A percentile compares a stretch with the other conserved stretches of the same genome.
Evolutionary conservation across 345 rosid species (phyloP).

Genomic region (Eucalyptus urophylla): DNA sequence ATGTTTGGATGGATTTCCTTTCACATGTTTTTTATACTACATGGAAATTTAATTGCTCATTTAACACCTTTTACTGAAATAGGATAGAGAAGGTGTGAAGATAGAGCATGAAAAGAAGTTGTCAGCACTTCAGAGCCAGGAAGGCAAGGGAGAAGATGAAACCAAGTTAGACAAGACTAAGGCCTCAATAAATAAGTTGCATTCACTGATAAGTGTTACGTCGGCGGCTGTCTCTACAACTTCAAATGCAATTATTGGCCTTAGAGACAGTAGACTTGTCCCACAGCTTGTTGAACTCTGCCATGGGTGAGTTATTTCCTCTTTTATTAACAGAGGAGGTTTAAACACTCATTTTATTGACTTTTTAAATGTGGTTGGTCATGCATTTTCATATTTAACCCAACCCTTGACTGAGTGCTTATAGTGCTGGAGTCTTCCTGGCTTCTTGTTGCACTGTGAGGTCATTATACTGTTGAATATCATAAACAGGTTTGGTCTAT

Average conservation of each 20-base stretch:
- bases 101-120: constrained; percentile 89
- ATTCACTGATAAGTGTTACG: constrained; percentile 64
- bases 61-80: neutral
- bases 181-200: constrained; percentile 59
- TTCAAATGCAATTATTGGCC: constrained; percentile 65
- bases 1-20: neutral
- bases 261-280: constrained; percentile 83
- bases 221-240: constrained; percentile 90
- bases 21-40: neutral
- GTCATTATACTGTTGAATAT: neutral
- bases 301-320: constrained; percentile 51
- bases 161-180: constrained; percentile 82
- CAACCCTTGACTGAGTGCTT: neutral
- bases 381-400: neutral
- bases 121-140: constrained; percentile 77
- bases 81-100: constrained; percentile 89
- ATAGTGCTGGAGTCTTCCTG: neutral
- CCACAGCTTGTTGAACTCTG: constrained; percentile 89
- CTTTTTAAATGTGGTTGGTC: neutral
- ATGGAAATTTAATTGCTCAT: neutral
- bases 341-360: neutral
- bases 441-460: neutral
- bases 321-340: neutral
- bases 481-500: neutral
- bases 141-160: constrained; percentile 84